Evolutionary conservation across 2,329 filamentous ascomycete genomes (phyloP), one percentile per base, ranked within the genome.

Genomic region (Didymella pinodella): DNA sequence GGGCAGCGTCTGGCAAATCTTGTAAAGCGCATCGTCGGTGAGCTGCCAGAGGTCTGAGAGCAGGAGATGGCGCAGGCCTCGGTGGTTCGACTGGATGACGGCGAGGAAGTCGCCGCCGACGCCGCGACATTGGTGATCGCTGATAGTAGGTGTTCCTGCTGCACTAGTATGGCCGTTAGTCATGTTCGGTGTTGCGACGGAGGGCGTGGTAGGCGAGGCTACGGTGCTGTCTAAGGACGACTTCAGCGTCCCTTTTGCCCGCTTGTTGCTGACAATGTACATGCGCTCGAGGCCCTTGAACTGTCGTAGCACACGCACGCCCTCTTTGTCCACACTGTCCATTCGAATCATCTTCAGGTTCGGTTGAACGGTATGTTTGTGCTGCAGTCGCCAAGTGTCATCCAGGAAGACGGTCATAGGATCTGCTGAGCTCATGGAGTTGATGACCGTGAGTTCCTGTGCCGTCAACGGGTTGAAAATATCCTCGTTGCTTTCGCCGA

Each of bases 11-110:
- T 82, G 81, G 31, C 85, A 82, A 7, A 88, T 73, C 7, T 81
- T 80, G 31, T 79, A 79, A 8, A 88, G 74, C 4, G 83, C 77
- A 1, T 77, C 70, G 2, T 79, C 76, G 16, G 80, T 79, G 2
- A 88, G 77, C 18, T 79, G 74, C 85, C 85, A 88, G 43, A 81
- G 77, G 32, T 86, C 81, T 2, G 81, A 80, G 4, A 89, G 80
- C 2, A 88, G 79, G 6, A 89, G 80, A 64, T 86, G 84, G 43
- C 80, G 81, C 40, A 89, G 71, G 1, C 78, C 83, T 22, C 77
- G 63, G 63, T 87, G 84, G 40, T 82, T 77, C 1, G 76, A 71
- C 20, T 82, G 79, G 57, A 88, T 80, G 34, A 76, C 79, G 26
- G 83, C 80, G 5, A 88, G 71, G 65, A 84, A 86, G 14, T 79